phyloP scores from a whole-genome alignment of 306 rosid genomes.

The Begonia masoniana region DNA sequence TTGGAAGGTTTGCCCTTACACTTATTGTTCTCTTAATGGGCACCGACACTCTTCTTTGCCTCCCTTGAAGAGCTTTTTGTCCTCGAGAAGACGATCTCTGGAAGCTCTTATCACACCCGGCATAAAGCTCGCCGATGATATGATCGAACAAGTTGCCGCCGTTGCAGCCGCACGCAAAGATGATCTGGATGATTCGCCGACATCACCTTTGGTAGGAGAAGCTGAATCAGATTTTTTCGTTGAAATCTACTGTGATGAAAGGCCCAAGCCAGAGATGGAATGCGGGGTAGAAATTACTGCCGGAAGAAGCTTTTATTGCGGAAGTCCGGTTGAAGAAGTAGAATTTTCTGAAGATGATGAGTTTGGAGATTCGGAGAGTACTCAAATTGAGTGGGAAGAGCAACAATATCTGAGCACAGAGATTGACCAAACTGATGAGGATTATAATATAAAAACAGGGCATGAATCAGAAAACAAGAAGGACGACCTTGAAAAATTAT shows the following conservation, averaged over 20 bases:
- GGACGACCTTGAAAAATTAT: conserved; percentile 14
- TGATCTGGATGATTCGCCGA: conserved; percentile 10
- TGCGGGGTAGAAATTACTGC: conserved; percentile 13
- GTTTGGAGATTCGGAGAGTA: conserved; percentile 19
- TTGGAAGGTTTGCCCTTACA: conserved; percentile 77
- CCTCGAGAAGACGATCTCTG: conserved; percentile 52
- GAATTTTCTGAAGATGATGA: conserved; percentile 14
- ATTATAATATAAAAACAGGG: conserved; percentile 16
- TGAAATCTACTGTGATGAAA: conserved; percentile 38
- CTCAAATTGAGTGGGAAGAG: conserved; percentile 46
- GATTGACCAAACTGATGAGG: conserved; percentile 18
- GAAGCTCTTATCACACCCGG: conserved; percentile 32
- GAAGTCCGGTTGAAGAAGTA: not conserved
- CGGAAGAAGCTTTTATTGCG: conserved; percentile 27
- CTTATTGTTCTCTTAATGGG: conserved; percentile 87
- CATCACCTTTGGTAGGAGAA: conserved; percentile 15
- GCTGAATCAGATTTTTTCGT: conserved; percentile 33
- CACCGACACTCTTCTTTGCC: conserved; percentile 44
- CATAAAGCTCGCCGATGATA: conserved; percentile 18
- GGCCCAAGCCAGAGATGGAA: conserved; percentile 21
- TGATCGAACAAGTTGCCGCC: conserved; percentile 13
- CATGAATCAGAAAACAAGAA: conserved; percentile 15
- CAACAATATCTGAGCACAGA: conserved; percentile 16
- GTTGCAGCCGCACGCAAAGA: conserved; percentile 10
- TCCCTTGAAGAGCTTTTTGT: conserved; percentile 69